Evolutionary conservation across 441 rosid species (phyloP), one percentile per base, ranked within the genome.

Genomic region (Aquilaria agallochum): DNA sequence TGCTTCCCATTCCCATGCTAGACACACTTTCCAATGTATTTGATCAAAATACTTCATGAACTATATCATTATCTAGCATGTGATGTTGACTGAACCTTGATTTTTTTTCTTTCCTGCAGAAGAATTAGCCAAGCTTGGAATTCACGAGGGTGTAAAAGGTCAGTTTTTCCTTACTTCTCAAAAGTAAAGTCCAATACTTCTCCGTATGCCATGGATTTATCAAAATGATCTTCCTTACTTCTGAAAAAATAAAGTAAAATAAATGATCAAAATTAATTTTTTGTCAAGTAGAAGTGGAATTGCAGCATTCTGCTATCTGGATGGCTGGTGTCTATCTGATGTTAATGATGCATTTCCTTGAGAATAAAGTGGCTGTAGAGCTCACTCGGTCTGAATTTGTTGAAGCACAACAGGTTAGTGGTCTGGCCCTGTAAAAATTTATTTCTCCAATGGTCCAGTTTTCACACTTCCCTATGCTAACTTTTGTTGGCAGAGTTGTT

Each of bases 331-430:
- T 95, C 56, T 91, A 89, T 74, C 80, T 95, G 60, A 82, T 88
- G 92, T 80, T 95, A 54, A 71, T 91, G 64, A 87, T 95, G 96
- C 99, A 95, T 66, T 95, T 91, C 75, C 89, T 91, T 66, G 99
- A 95, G 80, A 91, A 91, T 82, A 89, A 80, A 78, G 96, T 91
- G 65, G 94, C 97, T 50, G 74, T 91, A 77, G 99, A 95, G 81
- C 96, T 95, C 71, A 95, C 96, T 10, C 83, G 96, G 57, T 89
- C 97, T 61, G 99, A 88, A 67, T 95, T 87, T 80, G 86, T 86
- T 42, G 92, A 83, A 76, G 97, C 97, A 58, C 89, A 86, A 68
- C 89, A 91, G 95, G 98, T 93, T 65, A 62, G 68, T 70, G 63
- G 58, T 56, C 31, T 31, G 51, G 57, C 64, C 60, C n/a, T 48